These are phyloP conservation scores for Mucor ambiguus DNA, from an alignment of 371 early-diverging fungal species.

Conservation along the genomic window DNA sequence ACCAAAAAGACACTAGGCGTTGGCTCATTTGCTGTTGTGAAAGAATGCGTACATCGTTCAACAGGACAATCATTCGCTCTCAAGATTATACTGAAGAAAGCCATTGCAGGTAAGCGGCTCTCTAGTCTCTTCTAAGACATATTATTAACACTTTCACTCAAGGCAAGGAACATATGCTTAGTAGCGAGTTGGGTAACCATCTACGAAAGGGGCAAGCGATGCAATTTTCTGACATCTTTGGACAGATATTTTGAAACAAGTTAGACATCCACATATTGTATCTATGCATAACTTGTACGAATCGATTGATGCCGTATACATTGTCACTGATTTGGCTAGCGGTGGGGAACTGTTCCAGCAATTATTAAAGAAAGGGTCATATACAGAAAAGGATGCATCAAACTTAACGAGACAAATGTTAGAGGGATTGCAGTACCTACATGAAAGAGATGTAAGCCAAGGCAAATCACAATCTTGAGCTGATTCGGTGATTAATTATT, in stretches of 20 bases:
- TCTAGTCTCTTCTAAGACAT: neutral
- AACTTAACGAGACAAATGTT: slow-evolving; percentile 72
- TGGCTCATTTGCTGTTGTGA: slow-evolving; percentile 88
- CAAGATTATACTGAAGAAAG: slow-evolving; percentile 80
- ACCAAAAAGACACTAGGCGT: slow-evolving; percentile 58
- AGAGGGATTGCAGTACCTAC: slow-evolving; percentile 79
- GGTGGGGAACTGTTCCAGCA: slow-evolving; percentile 90
- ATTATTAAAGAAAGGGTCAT: slow-evolving; percentile 74
- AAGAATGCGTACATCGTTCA: slow-evolving; percentile 59
- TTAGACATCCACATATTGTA: slow-evolving; percentile 81
- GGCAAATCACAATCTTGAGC: neutral
- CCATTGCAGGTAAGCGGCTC: slow-evolving; percentile 45
- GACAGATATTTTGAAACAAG: slow-evolving; percentile 71
- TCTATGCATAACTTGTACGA: slow-evolving; percentile 81
- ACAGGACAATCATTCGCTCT: slow-evolving; percentile 72
- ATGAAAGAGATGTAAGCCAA: slow-evolving; percentile 60
- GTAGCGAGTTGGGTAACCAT: slow-evolving; percentile 69
- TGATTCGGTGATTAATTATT: neutral
- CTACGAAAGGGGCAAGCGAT: neutral
- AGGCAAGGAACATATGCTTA: slow-evolving; percentile 84
- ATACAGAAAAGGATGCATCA: slow-evolving; percentile 79
- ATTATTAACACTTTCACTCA: neutral
- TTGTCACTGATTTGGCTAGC: slow-evolving; percentile 83
- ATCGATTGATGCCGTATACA: slow-evolving; percentile 76
- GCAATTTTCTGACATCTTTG: neutral